Conservation (phyloP, 371 early-diverging fungal species). For the Saksenaea vasiformis region DNA sequence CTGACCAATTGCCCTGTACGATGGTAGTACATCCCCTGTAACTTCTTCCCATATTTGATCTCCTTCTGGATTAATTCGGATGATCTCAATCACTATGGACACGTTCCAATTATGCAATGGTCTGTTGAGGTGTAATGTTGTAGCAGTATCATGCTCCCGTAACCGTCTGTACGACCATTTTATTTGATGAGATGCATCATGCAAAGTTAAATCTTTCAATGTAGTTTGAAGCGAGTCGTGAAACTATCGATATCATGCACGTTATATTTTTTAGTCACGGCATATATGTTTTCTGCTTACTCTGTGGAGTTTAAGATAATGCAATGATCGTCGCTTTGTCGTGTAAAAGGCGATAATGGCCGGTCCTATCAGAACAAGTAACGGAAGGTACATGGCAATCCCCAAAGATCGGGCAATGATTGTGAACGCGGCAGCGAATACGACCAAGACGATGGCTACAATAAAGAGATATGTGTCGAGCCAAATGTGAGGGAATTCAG, state of each 20-base stretch:
- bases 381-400: conserved; percentile 39
- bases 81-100: conserved; percentile 30
- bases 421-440: conserved; percentile 38
- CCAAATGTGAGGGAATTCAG: conserved; percentile 35
- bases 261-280: no score
- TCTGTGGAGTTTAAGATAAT: conserved; percentile 20
- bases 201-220: conserved; percentile 34
- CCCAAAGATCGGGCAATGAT: conserved; percentile 30
- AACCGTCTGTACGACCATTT: conserved; percentile 38
- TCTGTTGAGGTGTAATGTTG: conserved; percentile 14
- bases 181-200: conserved; percentile 31
- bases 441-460: conserved; percentile 28
- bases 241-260: conserved; percentile 19
- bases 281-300: conserved; percentile 15
- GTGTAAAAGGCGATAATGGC: conserved; percentile 34
- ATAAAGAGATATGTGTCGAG: conserved; percentile 39
- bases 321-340: conserved; percentile 32
- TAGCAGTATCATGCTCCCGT: conserved; percentile 32
- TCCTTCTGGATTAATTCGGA: conserved; percentile 34
- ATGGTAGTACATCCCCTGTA: conserved; percentile 29
- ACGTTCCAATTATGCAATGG: conserved; percentile 24
- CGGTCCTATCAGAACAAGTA: conserved; percentile 31
- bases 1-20: conserved; percentile 29
- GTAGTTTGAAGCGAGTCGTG: conserved; percentile 29
- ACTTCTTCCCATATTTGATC: conserved; percentile 1